Evolutionary conservation across 2,329 filamentous ascomycete genomes (phyloP).

Genomic region (Aschersonia sp.): DNA sequence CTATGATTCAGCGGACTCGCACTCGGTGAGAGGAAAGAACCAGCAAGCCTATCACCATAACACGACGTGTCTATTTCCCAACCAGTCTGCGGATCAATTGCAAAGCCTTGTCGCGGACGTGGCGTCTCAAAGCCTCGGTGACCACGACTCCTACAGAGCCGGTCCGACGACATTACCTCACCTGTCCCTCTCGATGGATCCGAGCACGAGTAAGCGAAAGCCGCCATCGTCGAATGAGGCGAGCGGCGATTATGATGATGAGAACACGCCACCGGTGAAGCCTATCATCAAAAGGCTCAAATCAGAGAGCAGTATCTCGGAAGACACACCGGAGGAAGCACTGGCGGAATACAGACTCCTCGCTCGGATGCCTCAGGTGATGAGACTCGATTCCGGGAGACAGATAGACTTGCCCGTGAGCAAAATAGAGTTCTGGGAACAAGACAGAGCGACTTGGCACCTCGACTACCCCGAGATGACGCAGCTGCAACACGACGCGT

Average conservation of each 20-base stretch:
- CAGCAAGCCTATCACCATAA: conserved; percentile 11
- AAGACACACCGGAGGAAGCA: conserved; percentile 17
- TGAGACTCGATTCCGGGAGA: conserved; percentile 33
- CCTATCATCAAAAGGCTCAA: conserved; percentile 41
- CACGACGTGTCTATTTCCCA: conserved; percentile 23
- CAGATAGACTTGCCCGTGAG: conserved; percentile 42
- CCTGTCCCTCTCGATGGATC: conserved; percentile 16
- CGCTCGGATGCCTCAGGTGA: conserved; percentile 33
- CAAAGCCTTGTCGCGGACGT: conserved; percentile 36
- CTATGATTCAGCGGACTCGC: conserved; percentile 30
- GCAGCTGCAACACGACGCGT: conserved; percentile 40
- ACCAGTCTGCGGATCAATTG: conserved; percentile 32
- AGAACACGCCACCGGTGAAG: conserved; percentile 20
- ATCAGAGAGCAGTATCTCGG: conserved; percentile 27
- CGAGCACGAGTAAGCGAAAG: conserved; percentile 42
- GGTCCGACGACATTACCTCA: conserved; percentile 9
- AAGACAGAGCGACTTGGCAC: conserved; percentile 42
- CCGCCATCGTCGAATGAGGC: conserved; percentile 30
- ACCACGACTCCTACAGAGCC: conserved; percentile 19
- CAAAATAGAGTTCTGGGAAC: conserved; percentile 44
- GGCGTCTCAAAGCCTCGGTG: conserved; percentile 40
- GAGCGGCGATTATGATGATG: conserved; percentile 37
- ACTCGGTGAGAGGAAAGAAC: conserved; percentile 12
- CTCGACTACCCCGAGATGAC: conserved; percentile 51
- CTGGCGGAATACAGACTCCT: conserved; percentile 31